Evolutionary conservation across 345 rosid species (phyloP).

Genomic region (Syzygium grande): DNA sequence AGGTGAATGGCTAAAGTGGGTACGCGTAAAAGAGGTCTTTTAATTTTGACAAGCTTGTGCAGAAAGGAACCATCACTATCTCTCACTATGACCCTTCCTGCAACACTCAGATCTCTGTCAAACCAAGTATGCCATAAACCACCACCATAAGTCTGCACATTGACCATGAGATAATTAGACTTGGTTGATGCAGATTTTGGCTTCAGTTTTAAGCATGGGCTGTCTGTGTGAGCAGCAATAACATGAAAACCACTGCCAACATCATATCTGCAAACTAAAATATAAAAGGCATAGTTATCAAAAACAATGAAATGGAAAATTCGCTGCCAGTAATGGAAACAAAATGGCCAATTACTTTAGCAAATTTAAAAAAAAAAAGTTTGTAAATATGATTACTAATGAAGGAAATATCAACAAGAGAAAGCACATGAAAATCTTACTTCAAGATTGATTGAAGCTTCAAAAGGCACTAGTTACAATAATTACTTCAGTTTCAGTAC

Average conservation of each 20-base stretch:
- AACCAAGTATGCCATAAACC: conserved; percentile 99
- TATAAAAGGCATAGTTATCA: neutral
- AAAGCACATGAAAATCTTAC: neutral
- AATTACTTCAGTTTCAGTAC: neutral
- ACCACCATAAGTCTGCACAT: conserved; percentile 93
- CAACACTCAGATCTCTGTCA: conserved; percentile 92
- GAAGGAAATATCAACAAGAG: neutral
- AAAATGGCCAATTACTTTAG: neutral
- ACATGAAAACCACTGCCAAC: conserved; percentile 80
- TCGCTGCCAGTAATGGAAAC: neutral
- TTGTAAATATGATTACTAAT: neutral
- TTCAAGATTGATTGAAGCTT: neutral
- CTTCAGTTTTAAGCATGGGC: conserved; percentile 91
- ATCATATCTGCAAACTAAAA: conserved; percentile 49
- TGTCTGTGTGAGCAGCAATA: conserved; percentile 93
- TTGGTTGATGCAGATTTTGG: conserved; percentile 86
- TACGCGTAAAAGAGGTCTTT: conserved; percentile 72
- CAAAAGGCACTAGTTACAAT: neutral
- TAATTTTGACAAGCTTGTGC: conserved; percentile 80
- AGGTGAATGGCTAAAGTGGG: conserved; percentile 95
- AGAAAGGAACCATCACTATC: conserved; percentile 54
- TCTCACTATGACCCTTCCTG: conserved; percentile 81
- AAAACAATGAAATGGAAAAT: neutral
- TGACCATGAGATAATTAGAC: conserved; percentile 80
- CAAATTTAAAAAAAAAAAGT: neutral